Percentiles rank a stretch among this genome's conserved stretches.
phyloP scores from a whole-genome alignment of 768 basidiomycete species.

The Psilocybe sp. region DNA sequence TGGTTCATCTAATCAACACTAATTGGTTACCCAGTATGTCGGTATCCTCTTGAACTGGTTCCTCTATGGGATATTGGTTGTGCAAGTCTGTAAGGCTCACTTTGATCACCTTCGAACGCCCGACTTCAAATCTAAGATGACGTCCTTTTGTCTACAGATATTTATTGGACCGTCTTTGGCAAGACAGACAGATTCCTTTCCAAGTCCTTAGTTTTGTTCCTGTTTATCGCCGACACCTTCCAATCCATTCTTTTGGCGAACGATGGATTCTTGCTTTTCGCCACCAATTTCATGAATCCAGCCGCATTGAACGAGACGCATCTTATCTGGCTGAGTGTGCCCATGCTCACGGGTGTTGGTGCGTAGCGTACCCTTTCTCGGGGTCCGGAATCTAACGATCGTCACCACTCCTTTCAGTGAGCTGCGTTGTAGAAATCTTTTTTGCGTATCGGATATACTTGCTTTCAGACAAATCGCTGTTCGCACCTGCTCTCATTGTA shows the following conservation, averaged over 20 bases:
- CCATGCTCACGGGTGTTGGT: constrained; percentile 14
- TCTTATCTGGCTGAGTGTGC: constrained; percentile 17
- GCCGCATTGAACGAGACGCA: constrained; percentile 10
- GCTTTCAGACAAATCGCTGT: constrained; percentile 4
- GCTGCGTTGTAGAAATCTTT: constrained; percentile 17
- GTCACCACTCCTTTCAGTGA: constrained; percentile 2
- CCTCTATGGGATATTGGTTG: constrained; percentile 4
- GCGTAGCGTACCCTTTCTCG: neutral
- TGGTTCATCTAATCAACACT: neutral
- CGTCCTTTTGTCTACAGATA: constrained; percentile 10
- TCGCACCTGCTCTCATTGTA: constrained; percentile 10
- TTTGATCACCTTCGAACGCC: no score
- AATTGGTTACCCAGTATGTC: neutral
- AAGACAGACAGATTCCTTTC: constrained; percentile 15
- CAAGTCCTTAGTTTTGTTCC: constrained; percentile 13
- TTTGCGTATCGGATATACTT: constrained; percentile 22
- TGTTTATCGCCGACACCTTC: constrained; percentile 15
- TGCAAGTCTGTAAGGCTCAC: constrained; percentile 1
- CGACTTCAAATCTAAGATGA: no score
- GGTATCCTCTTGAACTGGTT: constrained; percentile 6
- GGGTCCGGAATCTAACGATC: neutral
- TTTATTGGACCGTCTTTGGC: constrained; percentile 39
- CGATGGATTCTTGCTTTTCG: constrained; percentile 16
- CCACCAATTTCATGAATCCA: constrained; percentile 11
- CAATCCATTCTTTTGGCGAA: constrained; percentile 17